Evolutionary conservation across 1,284 basidiomycete genomes (phyloP), one percentile per base, ranked within the genome.

Genomic region (Cutaneotrichosporon curvatum): DNA sequence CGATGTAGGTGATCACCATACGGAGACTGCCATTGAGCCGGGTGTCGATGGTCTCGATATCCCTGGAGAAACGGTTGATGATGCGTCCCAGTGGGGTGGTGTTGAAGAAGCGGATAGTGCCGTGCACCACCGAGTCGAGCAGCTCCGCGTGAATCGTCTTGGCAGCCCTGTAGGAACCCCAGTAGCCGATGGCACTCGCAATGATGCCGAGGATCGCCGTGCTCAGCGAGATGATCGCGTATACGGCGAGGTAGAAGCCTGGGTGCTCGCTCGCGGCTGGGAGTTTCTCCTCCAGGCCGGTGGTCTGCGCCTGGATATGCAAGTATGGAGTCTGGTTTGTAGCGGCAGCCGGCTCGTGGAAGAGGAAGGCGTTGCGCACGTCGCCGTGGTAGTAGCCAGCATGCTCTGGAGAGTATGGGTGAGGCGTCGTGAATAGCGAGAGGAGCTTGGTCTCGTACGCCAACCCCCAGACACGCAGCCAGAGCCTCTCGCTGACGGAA

Each of bases 51-150:
- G 82, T 85, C 63, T 86, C 83, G 35, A 88, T 78, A 62, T 90
- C 87, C 73, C 81, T 76, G 1, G 83, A 84, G 70, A 87, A 87
- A 20, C 85, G 78, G 61, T 86, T 86, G 45, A 87, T 74, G 55
- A 87, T 85, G 23, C 84, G 75, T 14, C 84, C 70, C 14, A 65
- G 53, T 0, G 70, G 70, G 9, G 68, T 72, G 14, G 63, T 61
- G 47, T 67, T 68, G 58, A 68, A 71, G 57, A 70, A 72, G 12
- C 70, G 60, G 42, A 72, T 58, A 14, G 68, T 65, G 5, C 62
- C 36, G 45, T 59, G 52, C 48, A 68, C 52, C 7, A 70, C 60
- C 1, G 56, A 50, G 30, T 65, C 52, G 16, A 72, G 51, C 3
- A 72, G 60, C 14, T 59, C 49, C 33, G 69, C 52, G 45, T 72